Percentiles rank a stretch among this genome's conserved stretches.
phyloP scores from a whole-genome alignment of 1,139 yeast species.

The Kodamaea derodonti region DNA sequence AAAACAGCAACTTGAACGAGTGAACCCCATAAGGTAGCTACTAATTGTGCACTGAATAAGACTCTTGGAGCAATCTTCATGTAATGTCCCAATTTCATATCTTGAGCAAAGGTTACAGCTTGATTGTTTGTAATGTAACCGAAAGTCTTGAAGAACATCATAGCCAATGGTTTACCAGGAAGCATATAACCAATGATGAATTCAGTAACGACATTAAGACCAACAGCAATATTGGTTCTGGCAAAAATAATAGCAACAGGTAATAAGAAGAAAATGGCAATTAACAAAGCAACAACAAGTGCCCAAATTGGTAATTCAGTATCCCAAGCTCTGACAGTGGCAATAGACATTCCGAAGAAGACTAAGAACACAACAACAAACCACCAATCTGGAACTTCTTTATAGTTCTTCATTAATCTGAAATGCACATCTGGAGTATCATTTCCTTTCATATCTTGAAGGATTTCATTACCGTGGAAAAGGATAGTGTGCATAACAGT shows the following conservation, averaged over 20 bases:
- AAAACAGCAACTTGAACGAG: conserved; percentile 43
- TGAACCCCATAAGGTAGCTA: conserved; percentile 45
- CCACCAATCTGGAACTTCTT: conserved; percentile 70
- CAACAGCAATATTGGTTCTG: conserved; percentile 42
- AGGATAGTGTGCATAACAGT: conserved; percentile 51
- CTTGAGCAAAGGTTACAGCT: conserved; percentile 51
- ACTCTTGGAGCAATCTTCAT: conserved; percentile 49
- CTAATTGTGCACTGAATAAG: conserved; percentile 43
- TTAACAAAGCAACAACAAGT: conserved; percentile 35
- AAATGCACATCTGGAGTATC: conserved; percentile 58
- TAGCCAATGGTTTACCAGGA: conserved; percentile 46
- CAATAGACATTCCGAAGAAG: conserved; percentile 39
- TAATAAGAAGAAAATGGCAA: conserved; percentile 37
- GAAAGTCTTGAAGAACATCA: conserved; percentile 46
- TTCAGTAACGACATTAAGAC: conserved; percentile 44
- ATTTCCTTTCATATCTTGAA: conserved; percentile 39
- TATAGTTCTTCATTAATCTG: conserved; percentile 57
- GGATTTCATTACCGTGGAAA: conserved; percentile 54
- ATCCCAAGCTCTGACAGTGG: conserved; percentile 35
- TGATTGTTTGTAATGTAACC: conserved; percentile 53
- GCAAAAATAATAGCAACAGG: conserved; percentile 44
- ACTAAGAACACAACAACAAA: conserved; percentile 39
- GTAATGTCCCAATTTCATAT: conserved; percentile 53
- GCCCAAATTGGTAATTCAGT: conserved; percentile 45
- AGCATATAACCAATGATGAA: conserved; percentile 45